Base-by-base conservation (phyloP, 805 yeast genomes). In the Candida silvatica region DNA sequence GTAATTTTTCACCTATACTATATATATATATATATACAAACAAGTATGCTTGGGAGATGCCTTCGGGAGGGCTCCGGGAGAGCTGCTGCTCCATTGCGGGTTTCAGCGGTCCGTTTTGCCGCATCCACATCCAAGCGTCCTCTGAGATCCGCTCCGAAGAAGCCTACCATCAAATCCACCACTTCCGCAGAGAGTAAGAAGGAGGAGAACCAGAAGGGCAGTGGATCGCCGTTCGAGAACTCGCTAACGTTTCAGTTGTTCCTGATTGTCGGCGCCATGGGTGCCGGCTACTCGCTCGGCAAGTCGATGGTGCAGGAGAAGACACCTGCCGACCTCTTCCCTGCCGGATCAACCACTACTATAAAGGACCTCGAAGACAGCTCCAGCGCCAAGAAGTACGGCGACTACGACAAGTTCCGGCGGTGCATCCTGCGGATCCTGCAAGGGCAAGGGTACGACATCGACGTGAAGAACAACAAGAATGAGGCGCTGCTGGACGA, bases 221-320 rank as follows among this genome's bases (percentile, higher is more conserved):
- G 40, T 9, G 32, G 37, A 5, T 39, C 49, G 12, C 38, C 43
- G 19, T 39, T 38, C 34, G 30, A 20, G 20, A 40, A 47, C 2
- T 51, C 59, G 3, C 45, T 52, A 25, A 32, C 48, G 7, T 46
- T 55, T 37, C 58, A 52, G 28, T 19, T 51, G 25, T 51, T 55
- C 27, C 26, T 55, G 9, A 29, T 54, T 15, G 47, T 54, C 6
- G 54, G 50, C 11, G 49, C 60, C 0, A 51, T 55, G 56, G 59
- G 57, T n/a, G 57, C 58, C 2, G 60, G 60, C 3, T 54, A 54
- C 30, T 45, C 54, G 3, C 33, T 55, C 4, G 60, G 60, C 15
- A 53, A 53, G 35, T 41, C 52, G 3, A 35, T 42, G 3, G 33
- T 46, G 5, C 22, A 45, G 16, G 43, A 49, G 20, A 40, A 46